Conservation (phyloP, 805 yeast species). For the Metschnikowia aberdeeniae region DNA sequence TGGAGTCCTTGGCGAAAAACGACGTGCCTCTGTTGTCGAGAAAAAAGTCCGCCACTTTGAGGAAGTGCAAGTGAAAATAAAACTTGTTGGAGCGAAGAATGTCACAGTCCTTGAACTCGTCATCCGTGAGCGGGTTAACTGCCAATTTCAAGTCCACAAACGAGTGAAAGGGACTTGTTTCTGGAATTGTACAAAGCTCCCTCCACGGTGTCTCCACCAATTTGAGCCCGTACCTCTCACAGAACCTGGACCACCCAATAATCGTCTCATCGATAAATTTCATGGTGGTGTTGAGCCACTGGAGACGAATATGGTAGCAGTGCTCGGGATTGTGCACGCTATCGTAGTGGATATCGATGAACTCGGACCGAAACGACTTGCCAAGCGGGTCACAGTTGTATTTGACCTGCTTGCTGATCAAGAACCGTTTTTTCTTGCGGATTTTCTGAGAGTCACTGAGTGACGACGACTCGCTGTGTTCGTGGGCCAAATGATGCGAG, state of each 20-base stretch:
- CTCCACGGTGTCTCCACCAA: slow-evolving; percentile 87
- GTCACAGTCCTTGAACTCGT: slow-evolving; percentile 41
- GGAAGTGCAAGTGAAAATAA: slow-evolving; percentile 72
- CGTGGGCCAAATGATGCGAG: slow-evolving; percentile 13
- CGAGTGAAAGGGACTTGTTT: slow-evolving; percentile 82
- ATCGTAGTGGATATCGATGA: slow-evolving; percentile 82
- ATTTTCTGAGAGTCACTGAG: slow-evolving; percentile 19
- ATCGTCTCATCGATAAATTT: slow-evolving; percentile 69
- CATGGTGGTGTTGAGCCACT: slow-evolving; percentile 91
- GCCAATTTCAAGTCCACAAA: slow-evolving; percentile 64
- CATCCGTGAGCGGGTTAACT: slow-evolving; percentile 67
- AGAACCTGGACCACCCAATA: slow-evolving; percentile 71
- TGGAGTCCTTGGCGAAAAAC: slow-evolving; percentile 48
- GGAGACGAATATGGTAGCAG: slow-evolving; percentile 85
- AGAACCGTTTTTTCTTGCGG: slow-evolving; percentile 37
- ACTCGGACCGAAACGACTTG: slow-evolving; percentile 73
- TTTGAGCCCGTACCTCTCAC: slow-evolving; percentile 78
- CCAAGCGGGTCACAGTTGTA: slow-evolving; percentile 72
- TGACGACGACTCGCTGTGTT: slow-evolving; percentile 17
- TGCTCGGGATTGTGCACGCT: slow-evolving; percentile 91
- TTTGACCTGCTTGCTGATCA: slow-evolving; percentile 61
- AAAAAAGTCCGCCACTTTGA: slow-evolving; percentile 68
- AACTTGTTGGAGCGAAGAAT: slow-evolving; percentile 51
- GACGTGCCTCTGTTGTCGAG: slow-evolving; percentile 76
- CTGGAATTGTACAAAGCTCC: slow-evolving; percentile 74